Base-by-base conservation (phyloP, 768 basidiomycete genomes). In the Hortiboletus campestris region DNA sequence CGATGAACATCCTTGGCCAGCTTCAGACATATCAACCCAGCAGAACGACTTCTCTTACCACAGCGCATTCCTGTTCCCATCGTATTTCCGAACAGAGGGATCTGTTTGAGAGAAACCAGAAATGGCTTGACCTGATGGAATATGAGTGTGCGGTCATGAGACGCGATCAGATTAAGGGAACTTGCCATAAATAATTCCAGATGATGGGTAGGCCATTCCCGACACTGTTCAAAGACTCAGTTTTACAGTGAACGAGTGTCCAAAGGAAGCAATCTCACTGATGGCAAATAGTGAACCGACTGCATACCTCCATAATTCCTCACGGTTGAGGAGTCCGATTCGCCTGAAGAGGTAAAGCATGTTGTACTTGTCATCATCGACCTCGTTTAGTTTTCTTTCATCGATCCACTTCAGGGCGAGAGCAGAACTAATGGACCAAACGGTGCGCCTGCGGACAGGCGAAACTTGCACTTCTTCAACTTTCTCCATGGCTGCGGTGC, bases 121-220 rank as follows among this genome's bases (percentile, higher is more conserved):
- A 60, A 89, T 81, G 56, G 78, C 84, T 56, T 80, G 79, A 50
- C 84, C 86, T 76, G 53, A 17, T 20, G 38, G 39, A 44, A 19
- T 13, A 17, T 66, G 12, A 58, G 38, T 25, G 14, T 29, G 9
- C 16, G 2, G 2, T 17, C n/a, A 38, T 17, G 19, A 10, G 9
- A 38, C n/a, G 17, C 5, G 8, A 17, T 19, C 14, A 10, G 1
- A 9, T 6, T 0, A 42, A 46, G 14, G 36, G 22, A 50, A 53
- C 70, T 59, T 49, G 69, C 80, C 75, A 63, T 80, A 91, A 16
- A 91, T 79, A 45, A 93, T 77, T 61, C 86, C 84, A 63, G 86
- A 89, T 0, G 80, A 78, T 3, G 89, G 90, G 65, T 86, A 90
- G 13, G 88, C 80, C 74, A 83, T 76, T 41, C 89, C 89, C 42